These are phyloP conservation scores for Ophiostoma sp. DNA, from an alignment of 2,329 filamentous ascomycete species.

Conservation along the genomic window DNA sequence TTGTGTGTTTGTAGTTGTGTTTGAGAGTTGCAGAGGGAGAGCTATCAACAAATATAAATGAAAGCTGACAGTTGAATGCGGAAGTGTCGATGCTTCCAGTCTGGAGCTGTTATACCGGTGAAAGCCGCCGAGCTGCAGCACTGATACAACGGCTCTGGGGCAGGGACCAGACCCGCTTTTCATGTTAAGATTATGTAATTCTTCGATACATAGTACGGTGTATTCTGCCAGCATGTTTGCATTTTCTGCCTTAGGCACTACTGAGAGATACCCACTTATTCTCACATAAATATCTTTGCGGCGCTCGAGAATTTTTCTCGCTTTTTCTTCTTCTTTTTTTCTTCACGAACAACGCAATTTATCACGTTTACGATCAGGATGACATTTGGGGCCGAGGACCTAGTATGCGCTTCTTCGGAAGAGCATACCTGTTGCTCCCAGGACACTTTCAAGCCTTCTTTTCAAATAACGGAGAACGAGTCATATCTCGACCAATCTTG, in stretches of 20 bases:
- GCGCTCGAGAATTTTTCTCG: conserved; percentile 18
- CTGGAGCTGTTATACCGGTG: neutral
- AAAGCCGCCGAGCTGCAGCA: neutral
- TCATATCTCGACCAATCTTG: conserved; percentile 43
- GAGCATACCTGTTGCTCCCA: conserved; percentile 34
- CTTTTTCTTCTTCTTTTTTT: conserved; percentile 33
- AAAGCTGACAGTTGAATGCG: neutral
- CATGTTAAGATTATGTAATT: conserved; percentile 11
- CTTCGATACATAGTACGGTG: neutral
- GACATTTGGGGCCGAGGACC: conserved; percentile 38
- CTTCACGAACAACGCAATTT: conserved; percentile 46
- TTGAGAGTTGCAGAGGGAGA: neutral
- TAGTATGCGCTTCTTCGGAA: conserved; percentile 20
- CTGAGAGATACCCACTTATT: neutral
- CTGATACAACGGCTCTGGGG: neutral
- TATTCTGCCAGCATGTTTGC: neutral
- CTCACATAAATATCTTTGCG: conserved; percentile 18
- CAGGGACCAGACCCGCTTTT: conserved; percentile 8
- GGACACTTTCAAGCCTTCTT: conserved; percentile 41
- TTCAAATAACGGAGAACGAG: conserved; percentile 45
- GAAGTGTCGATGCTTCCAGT: neutral
- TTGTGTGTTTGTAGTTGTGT: neutral
- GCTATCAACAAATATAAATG: too few species aligned
- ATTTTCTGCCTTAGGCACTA: conserved; percentile 8
- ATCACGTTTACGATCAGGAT: conserved; percentile 43